phyloP scores from a whole-genome alignment of 129 eudicot species.

The Gnaphalium uliginosum region DNA sequence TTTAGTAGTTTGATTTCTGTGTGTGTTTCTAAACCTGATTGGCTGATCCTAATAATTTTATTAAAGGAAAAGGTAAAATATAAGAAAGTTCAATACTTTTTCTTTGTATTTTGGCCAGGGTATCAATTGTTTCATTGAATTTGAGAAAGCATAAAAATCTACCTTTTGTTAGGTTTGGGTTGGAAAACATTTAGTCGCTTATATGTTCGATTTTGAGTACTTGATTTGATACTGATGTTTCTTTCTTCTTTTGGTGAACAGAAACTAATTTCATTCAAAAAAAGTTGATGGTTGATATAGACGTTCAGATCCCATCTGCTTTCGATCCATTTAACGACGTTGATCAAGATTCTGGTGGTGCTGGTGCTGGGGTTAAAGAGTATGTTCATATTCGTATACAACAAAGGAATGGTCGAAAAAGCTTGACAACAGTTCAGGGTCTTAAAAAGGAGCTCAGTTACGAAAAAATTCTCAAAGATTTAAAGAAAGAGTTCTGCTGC shows the following conservation, averaged over 20 bases:
- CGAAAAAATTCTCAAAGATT: constrained; percentile 81
- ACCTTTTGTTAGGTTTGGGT: too few relatives aligned
- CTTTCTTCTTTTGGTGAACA: not conserved
- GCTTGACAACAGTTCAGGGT: constrained; percentile 93
- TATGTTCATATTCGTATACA: constrained; percentile 92
- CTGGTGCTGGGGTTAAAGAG: constrained; percentile 72
- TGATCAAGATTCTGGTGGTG: constrained; percentile 50
- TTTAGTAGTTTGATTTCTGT: not conserved
- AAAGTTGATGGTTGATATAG: constrained; percentile 87
- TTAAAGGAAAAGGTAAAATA: too few relatives aligned
- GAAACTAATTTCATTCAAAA: constrained; percentile 12
- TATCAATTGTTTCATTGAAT: not conserved
- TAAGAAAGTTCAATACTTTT: not conserved
- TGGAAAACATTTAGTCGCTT: too few relatives aligned
- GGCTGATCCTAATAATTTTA: not conserved
- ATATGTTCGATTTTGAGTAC: too few relatives aligned
- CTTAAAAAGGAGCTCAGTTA: constrained; percentile 79
- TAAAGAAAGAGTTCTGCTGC: constrained; percentile 89
- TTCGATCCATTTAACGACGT: constrained; percentile 89
- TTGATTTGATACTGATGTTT: not conserved
- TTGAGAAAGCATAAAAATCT: too few relatives aligned
- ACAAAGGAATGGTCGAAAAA: constrained; percentile 89
- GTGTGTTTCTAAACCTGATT: not conserved
- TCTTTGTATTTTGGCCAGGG: not conserved
- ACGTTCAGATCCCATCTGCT: constrained; percentile 57